Evolutionary conservation across 2,329 filamentous ascomycete species (phyloP).

Genomic region (Chrysoporthe austroafricana): DNA sequence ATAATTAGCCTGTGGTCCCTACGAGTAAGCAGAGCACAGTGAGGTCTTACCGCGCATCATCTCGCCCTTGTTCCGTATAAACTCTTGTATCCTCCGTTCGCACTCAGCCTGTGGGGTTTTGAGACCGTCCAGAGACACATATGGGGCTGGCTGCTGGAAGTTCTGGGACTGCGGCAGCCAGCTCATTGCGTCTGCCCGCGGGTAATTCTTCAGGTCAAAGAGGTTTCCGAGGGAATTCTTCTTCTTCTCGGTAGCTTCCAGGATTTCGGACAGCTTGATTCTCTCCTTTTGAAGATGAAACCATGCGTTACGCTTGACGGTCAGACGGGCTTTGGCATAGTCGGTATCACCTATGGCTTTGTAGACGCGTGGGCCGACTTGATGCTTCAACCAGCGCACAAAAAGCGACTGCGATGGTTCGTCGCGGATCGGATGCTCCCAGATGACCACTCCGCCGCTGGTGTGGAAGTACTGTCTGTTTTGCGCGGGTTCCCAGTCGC

Average conservation of each 20-base stretch:
- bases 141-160: background rate
- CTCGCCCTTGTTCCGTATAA: background rate
- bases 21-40: background rate
- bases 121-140: background rate
- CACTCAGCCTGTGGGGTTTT: background rate
- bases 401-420: background rate
- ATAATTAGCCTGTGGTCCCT: background rate
- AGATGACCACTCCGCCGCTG: background rate
- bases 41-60: background rate
- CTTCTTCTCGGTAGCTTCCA: background rate
- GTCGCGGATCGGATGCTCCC: background rate
- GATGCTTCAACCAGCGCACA: conserved; percentile 1
- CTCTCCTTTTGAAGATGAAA: background rate
- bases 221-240: background rate
- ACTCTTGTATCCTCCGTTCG: background rate
- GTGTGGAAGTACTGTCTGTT: background rate
- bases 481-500: background rate
- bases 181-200: background rate
- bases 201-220: background rate
- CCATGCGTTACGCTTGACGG: background rate
- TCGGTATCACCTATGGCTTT: background rate
- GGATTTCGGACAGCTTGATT: background rate
- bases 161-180: background rate
- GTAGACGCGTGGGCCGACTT: background rate
- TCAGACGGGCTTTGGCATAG: background rate